Evolutionary conservation across 345 rosid genomes (phyloP), one percentile per base, ranked within the genome.

Genomic region (Angophora floribunda): DNA sequence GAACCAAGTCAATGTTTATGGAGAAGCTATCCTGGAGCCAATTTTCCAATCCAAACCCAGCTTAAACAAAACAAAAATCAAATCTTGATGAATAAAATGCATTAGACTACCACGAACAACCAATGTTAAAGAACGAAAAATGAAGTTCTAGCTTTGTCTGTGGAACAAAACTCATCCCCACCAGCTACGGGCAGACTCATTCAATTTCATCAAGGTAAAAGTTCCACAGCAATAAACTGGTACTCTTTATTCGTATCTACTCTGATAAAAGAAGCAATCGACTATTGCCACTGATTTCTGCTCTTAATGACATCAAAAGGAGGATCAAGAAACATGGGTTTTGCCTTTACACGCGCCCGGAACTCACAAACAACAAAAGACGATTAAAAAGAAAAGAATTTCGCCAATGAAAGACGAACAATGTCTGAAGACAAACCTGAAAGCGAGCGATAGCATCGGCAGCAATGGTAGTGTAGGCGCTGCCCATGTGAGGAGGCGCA

Each of bases 401-500:
- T 41, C 55, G 30, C 12, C 59, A 10, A 87, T 17, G 13, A 51
- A 75, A 52, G 79, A 21, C 32, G 61, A 78, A 52, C 49, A 75
- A 14, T 50, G 51, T 28, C 70, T 0, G 47, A 41, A 44, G 30
- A 49, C 10, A 32, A 30, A 97, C 99, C 99, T 96, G 99, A 93
- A 96, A 97, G 55, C 99, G 96, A 84, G 98, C 96, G 82, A 96
- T 92, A 85, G 99, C 96, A 90, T 97, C 99, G 59, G 99, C 99
- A 57, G 99, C 98, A 30, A 97, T 96, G 86, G 99, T 97, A 75
- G 98, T 96, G 93, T 97, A 97, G 51, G 99, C 99, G 90, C 99
- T 96, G 47, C 99, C 99, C 99, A 97, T 97, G 87, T 96, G 99
- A 32, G 99, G 99, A 95, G 99, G 98, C 90, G 99, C 99, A 94